A percentile compares a stretch with the other conserved stretches of the same genome.
Conservation (phyloP, 2,329 filamentous ascomycete species). For the Neofusicoccum laricinum region DNA sequence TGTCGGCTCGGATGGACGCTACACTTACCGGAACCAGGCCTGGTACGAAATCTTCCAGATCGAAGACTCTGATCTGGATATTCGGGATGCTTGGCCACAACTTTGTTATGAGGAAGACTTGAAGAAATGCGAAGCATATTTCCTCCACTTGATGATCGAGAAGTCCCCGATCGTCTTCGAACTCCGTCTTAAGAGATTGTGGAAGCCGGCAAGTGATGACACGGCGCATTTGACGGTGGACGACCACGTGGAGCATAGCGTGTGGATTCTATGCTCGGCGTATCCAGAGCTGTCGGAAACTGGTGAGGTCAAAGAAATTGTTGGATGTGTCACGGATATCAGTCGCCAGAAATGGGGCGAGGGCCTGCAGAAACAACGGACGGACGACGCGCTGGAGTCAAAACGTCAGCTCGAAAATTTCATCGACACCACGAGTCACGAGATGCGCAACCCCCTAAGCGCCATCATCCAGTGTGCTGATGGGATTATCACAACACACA, state of each 20-base stretch:
- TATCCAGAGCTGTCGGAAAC: conserved; percentile 26
- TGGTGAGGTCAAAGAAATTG: conserved; percentile 31
- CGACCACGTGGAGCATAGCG: conserved; percentile 21
- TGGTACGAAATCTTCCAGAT: conserved; percentile 37
- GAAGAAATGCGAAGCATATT: conserved; percentile 28
- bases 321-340: conserved; percentile 40
- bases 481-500: conserved; percentile 34
- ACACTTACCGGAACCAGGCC: conserved; percentile 40
- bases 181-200: conserved; percentile 36
- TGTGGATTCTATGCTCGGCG: conserved; percentile 32
- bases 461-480: conserved; percentile 47
- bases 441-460: conserved; percentile 36
- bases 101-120: conserved; percentile 36
- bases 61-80: conserved; percentile 21
- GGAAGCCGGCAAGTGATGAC: conserved; percentile 23
- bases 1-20: conserved; percentile 31
- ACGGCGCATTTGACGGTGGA: conserved; percentile 6
- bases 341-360: conserved; percentile 38
- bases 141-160: conserved; percentile 28
- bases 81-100: conserved; percentile 22
- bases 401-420: conserved; percentile 40
- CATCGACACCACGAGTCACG: conserved; percentile 30
- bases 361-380: conserved; percentile 35
- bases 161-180: conserved; percentile 37
- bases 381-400: conserved; percentile 37